A percentile compares a stretch with the other conserved stretches of the same genome.
Evolutionary conservation across 108 stramenopile species (phyloP).

Genomic region (Stephanodiscus minutulus): DNA sequence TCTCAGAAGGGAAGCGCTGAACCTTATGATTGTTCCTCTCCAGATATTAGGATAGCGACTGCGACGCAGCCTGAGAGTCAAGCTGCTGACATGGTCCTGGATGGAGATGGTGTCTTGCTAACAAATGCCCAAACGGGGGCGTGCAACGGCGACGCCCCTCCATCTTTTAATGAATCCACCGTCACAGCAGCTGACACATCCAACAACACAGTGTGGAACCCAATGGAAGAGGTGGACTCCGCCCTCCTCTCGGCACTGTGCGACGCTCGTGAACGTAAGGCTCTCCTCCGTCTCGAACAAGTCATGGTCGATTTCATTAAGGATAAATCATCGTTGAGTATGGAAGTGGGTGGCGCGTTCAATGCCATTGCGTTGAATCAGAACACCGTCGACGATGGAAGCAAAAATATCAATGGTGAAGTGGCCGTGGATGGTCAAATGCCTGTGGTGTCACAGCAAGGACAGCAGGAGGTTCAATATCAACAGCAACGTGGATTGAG

Average conservation of each 20-base stretch:
- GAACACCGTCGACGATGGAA: neutral
- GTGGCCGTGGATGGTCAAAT: slow-evolving; percentile 21
- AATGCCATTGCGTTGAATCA: slow-evolving; percentile 57
- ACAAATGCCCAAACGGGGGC: neutral
- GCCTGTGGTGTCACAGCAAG: slow-evolving; percentile 14
- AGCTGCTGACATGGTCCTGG: neutral
- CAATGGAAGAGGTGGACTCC: slow-evolving; percentile 68
- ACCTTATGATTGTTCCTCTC: neutral
- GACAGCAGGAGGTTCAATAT: slow-evolving; percentile 34
- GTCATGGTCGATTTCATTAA: slow-evolving; percentile 76
- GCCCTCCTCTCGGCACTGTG: slow-evolving; percentile 77
- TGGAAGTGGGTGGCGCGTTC: slow-evolving; percentile 78
- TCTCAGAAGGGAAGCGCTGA: neutral
- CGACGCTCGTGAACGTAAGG: slow-evolving; percentile 78
- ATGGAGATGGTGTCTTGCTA: neutral
- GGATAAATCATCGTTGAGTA: slow-evolving; percentile 41
- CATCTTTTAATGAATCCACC: neutral
- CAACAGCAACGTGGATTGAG: slow-evolving; percentile 45
- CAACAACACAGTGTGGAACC: slow-evolving; percentile 26
- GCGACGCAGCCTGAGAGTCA: neutral
- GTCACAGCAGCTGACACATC: neutral
- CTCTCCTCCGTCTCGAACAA: slow-evolving; percentile 81
- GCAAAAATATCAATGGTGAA: neutral
- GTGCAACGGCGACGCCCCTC: neutral
- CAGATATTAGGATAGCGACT: neutral